Conservation (phyloP, 2,329 filamentous ascomycete genomes). For the Elsinoe arachidis region DNA sequence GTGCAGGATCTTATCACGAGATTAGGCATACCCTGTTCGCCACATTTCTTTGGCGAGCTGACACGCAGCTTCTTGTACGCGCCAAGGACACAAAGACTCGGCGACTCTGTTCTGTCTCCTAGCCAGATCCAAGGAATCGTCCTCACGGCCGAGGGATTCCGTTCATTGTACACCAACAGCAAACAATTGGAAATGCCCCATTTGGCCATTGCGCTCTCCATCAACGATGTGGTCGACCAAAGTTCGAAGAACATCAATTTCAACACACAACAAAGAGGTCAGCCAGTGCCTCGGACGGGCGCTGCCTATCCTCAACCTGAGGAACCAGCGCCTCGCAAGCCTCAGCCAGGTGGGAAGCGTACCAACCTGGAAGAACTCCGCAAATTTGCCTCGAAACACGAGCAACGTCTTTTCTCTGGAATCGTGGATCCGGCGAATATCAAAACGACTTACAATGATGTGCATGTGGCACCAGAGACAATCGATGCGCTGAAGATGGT, state of each 20-base stretch:
- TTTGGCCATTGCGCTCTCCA: slow-evolving; percentile 13
- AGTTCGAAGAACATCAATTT: not conserved
- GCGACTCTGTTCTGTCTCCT: slow-evolving; percentile 13
- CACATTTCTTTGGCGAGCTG: slow-evolving; percentile 12
- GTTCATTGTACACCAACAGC: slow-evolving; percentile 15
- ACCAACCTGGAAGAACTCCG: slow-evolving; percentile 40
- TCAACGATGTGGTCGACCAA: slow-evolving; percentile 7
- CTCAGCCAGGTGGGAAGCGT: not conserved
- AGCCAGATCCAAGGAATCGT: slow-evolving; percentile 16
- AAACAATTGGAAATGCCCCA: slow-evolving; percentile 14
- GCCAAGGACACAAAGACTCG: slow-evolving; percentile 14
- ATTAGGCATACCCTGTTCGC: slow-evolving; percentile 27
- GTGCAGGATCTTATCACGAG: slow-evolving; percentile 52
- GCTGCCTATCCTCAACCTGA: not conserved
- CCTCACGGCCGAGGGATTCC: slow-evolving; percentile 16
- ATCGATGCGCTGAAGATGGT: slow-evolving; percentile 81
- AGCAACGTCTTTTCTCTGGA: slow-evolving; percentile 72
- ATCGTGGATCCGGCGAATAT: slow-evolving; percentile 76
- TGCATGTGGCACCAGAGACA: slow-evolving; percentile 73
- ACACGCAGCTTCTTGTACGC: slow-evolving; percentile 15
- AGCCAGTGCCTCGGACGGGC: not conserved
- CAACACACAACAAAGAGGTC: not conserved
- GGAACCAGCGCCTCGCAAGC: not conserved
- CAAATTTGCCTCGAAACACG: slow-evolving; percentile 61
- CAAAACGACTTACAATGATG: slow-evolving; percentile 76